Base-by-base conservation (phyloP, 2,329 filamentous ascomycete genomes). In the Nemania sp. region DNA sequence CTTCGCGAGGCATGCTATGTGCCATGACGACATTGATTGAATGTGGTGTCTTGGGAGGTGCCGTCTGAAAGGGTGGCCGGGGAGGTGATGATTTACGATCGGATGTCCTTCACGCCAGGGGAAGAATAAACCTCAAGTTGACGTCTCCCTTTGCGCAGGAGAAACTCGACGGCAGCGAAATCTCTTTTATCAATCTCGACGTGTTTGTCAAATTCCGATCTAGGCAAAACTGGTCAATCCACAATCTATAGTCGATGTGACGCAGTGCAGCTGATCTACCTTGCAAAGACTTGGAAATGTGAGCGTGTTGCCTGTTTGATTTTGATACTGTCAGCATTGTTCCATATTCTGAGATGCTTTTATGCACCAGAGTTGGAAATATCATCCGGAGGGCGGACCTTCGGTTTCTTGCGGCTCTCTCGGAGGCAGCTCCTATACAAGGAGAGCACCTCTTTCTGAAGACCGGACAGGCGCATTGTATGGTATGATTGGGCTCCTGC, bases 351-450 rank as follows among this genome's bases (percentile, higher is more conserved):
- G n/a, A n/a, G n/a, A 35, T 5, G n/a, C 10, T 10, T 35, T 3
- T 2, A 17, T 13, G 7, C 21, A 35, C 11, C 5, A 64, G 21
- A 45, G 35, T 29, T 29, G 25, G 7, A 29, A 29, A 29, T 29
- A 29, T 29, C 4, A 29, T 29, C 25, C 25, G 25, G 25, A n/a
- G 25, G 43, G 68, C 82, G 69, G 75, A 94, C 91, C 69, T 78
- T 73, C 51, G 93, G 92, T 75, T 99, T 98, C 71, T 87, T 88
- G 62, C 89, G 86, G 60, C 89, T 87, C 71, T 90, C 91, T 61
- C 93, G 86, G 25, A 99, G 80, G 71, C 94, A 98, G 72, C 87
- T 85, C 60, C 94, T 87, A 75, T 98, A 99, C 13, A 99, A 84
- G 35, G 87, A 82, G 53, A 98, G 76, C 3, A 97, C 94, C 71